Conservation (phyloP, 352 stramenopile genomes). For the Globisporangium middletonii region DNA sequence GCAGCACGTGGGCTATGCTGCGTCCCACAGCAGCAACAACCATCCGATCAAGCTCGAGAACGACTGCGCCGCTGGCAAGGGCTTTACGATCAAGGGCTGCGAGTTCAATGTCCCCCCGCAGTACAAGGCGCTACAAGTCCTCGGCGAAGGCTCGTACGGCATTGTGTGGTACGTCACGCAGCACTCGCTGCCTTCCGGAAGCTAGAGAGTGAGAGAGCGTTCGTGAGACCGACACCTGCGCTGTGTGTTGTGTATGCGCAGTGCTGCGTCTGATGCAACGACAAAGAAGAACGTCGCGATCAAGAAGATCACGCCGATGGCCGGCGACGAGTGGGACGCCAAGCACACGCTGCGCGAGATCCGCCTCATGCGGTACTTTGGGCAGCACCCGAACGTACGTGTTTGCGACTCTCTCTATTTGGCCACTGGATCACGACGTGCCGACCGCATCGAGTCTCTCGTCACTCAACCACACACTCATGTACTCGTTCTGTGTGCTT, state of each 20-base stretch:
- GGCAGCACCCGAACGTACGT: slow-evolving; percentile 82
- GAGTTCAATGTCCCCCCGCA: slow-evolving; percentile 79
- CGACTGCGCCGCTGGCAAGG: slow-evolving; percentile 46
- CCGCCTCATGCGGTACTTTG: slow-evolving; percentile 88
- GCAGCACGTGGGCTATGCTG: not conserved
- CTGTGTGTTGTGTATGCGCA: slow-evolving; percentile 14
- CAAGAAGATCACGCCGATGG: slow-evolving; percentile 93
- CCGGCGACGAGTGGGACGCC: slow-evolving; percentile 81
- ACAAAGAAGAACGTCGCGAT: slow-evolving; percentile 85
- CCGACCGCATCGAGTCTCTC: not conserved
- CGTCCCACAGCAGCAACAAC: not conserved
- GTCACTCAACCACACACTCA: too few species aligned
- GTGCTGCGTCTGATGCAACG: slow-evolving; percentile 62
- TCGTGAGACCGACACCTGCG: not conserved
- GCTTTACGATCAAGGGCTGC: slow-evolving; percentile 78
- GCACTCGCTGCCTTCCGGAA: too few species aligned
- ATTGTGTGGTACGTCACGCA: slow-evolving; percentile 70
- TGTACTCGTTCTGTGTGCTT: not conserved
- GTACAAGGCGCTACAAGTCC: slow-evolving; percentile 80
- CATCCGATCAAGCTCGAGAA: slow-evolving; percentile 33
- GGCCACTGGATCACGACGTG: not conserved
- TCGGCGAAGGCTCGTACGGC: slow-evolving; percentile 91
- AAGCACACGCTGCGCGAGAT: slow-evolving; percentile 92
- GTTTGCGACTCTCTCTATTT: not conserved
- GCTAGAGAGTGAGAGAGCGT: too few species aligned